Conservation (phyloP, 2,329 filamentous ascomycete species). For the Penicillium expansum region DNA sequence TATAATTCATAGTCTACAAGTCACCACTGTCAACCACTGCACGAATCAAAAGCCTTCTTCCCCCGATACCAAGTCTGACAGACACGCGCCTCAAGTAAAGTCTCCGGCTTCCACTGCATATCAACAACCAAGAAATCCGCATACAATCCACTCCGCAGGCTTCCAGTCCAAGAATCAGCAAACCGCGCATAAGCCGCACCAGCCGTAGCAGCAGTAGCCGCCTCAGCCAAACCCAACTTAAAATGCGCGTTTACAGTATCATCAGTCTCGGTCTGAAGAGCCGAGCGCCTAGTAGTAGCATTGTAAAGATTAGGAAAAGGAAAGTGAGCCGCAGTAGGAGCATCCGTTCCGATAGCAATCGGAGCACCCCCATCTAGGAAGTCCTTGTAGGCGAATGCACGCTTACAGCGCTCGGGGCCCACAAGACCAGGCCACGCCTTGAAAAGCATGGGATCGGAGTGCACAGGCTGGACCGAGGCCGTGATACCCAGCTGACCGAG, state of each 20-base stretch:
- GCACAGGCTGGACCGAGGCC: constrained; percentile 41
- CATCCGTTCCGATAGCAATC: constrained; percentile 50
- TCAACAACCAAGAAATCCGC: constrained; percentile 50
- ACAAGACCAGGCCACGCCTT: constrained; percentile 49
- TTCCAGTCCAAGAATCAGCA: constrained; percentile 44
- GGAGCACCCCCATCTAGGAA: constrained; percentile 48
- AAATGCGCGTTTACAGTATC: constrained; percentile 47
- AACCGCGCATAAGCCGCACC: constrained; percentile 50
- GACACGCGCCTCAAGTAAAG: constrained; percentile 43
- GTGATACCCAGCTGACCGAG: constrained; percentile 49
- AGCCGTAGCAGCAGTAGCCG: constrained; percentile 44
- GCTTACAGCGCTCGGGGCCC: constrained; percentile 45
- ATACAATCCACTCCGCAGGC: constrained; percentile 37
- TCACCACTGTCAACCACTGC: neutral
- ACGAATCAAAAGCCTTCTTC: constrained; percentile 29
- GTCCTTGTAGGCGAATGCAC: constrained; percentile 53
- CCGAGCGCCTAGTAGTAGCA: constrained; percentile 49
- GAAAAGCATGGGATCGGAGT: constrained; percentile 46
- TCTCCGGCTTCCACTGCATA: constrained; percentile 42
- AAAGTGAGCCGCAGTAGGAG: constrained; percentile 48
- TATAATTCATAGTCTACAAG: neutral
- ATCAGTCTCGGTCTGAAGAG: constrained; percentile 39
- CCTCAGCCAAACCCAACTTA: constrained; percentile 42
- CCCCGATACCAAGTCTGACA: constrained; percentile 49
- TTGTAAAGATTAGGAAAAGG: constrained; percentile 50